A percentile compares a stretch with the other conserved stretches of the same genome.
phyloP scores from a whole-genome alignment of 306 rosid genomes.

The Mimosa pudica region DNA sequence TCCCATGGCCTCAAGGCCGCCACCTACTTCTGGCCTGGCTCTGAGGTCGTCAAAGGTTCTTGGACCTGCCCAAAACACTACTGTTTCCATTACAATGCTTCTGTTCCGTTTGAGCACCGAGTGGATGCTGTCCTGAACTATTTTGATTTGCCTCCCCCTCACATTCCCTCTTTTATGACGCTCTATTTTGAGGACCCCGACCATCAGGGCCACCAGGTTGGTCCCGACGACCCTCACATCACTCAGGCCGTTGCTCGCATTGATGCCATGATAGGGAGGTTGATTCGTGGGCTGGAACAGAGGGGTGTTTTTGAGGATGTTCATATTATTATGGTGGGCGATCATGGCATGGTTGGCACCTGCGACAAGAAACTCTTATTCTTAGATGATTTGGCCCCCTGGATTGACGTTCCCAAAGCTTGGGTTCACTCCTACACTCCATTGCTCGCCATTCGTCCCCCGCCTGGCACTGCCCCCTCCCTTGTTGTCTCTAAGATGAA shows the following conservation, averaged over 20 bases:
- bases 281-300: slow-evolving; percentile 78
- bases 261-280: slow-evolving; percentile 82
- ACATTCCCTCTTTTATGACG: slow-evolving; percentile 85
- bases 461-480: slow-evolving; percentile 43
- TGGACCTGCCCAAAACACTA: slow-evolving; percentile 63
- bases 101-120: slow-evolving; percentile 82
- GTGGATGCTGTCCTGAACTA: slow-evolving; percentile 64
- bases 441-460: slow-evolving; percentile 72
- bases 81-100: slow-evolving; percentile 63
- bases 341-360: slow-evolving; percentile 99
- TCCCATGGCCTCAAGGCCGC: slow-evolving; percentile 82
- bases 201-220: slow-evolving; percentile 90
- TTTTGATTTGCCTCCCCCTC: slow-evolving; percentile 73
- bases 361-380: slow-evolving; percentile 84
- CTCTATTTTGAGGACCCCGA: slow-evolving; percentile 98
- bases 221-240: slow-evolving; percentile 89
- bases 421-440: slow-evolving; percentile 79
- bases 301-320: slow-evolving; percentile 92
- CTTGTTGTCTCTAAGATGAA: slow-evolving; percentile 77
- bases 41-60: slow-evolving; percentile 93
- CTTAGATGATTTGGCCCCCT: slow-evolving; percentile 72
- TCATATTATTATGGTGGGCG: slow-evolving; percentile 77
- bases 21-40: slow-evolving; percentile 92
- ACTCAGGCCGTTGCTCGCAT: slow-evolving; percentile 76
- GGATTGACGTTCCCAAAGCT: slow-evolving; percentile 59